These are phyloP conservation scores for Penicillium sp. DNA, from an alignment of 2,329 filamentous ascomycete genomes.

Conservation along the genomic window DNA sequence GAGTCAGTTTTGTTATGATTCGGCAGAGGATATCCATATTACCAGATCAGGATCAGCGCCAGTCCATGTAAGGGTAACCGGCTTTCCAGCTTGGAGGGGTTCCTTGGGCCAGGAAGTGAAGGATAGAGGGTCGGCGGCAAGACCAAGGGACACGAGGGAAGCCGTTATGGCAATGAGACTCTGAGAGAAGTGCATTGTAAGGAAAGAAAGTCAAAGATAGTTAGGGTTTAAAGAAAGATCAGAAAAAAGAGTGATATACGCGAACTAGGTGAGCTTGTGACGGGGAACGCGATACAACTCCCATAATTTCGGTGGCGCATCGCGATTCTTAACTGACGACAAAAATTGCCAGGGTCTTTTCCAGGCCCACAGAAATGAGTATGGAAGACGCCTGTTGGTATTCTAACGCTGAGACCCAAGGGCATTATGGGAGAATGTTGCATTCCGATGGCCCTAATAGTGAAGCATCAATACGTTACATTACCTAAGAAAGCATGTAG, in stretches of 20 bases:
- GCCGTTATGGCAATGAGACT: constrained; percentile 48
- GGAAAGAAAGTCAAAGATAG: not conserved
- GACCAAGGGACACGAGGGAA: constrained; percentile 42
- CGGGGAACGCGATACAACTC: constrained; percentile 6
- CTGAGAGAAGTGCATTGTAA: constrained; percentile 53
- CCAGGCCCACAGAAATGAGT: constrained; percentile 11
- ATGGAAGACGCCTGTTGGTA: constrained; percentile 10
- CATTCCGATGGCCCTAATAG: constrained; percentile 17
- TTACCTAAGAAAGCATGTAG: constrained; percentile 3
- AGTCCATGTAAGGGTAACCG: constrained; percentile 49
- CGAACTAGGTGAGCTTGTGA: not conserved
- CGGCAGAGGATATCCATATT: constrained; percentile 1
- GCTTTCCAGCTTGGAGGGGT: constrained; percentile 48
- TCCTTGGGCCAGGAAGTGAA: constrained; percentile 54
- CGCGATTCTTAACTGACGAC: constrained; percentile 19
- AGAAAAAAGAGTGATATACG: not conserved
- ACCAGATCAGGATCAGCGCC: constrained; percentile 41
- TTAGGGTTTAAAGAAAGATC: constrained; percentile 16
- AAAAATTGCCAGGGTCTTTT: not conserved
- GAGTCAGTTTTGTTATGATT: constrained; percentile 8
- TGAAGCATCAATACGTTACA: constrained; percentile 11
- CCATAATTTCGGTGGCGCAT: constrained; percentile 13
- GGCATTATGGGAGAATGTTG: constrained; percentile 19
- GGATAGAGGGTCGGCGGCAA: constrained; percentile 47
- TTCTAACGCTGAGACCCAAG: constrained; percentile 13